Evolutionary conservation across 176 grass and related monocot genomes (phyloP), one percentile per base, ranked within the genome.

Genomic region (Areca catechu): DNA sequence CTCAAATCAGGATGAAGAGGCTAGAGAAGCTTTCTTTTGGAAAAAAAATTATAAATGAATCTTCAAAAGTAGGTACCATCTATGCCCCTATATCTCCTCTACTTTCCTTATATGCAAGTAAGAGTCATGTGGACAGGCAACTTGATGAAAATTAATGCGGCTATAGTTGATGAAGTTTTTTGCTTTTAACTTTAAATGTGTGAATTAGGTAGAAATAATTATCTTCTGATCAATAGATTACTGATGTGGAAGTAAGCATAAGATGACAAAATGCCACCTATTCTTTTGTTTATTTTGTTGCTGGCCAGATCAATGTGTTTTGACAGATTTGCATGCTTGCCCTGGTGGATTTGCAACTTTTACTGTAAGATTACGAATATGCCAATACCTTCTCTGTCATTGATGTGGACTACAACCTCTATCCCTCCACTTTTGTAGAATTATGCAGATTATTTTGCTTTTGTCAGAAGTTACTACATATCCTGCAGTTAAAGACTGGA

Each of bases 121-220:
- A 12, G 12, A 37, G 1, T 37, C 34, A 37, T 37, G 34, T 14
- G 34, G 34, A 43, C 34, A 43, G 7, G 7, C 7, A 43, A 43
- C 10, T 12, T 14, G 34, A 12, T 43, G 34, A 43, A 60, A 18
- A 60, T n/a, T 60, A 60, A 30, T 60, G 25, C 29, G 5, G 56
- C 25, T 60, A 34, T 37, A 60, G 24, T 60, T 60, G 25, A 25
- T 60, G 15, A 60, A 15, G 37, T 27, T 60, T 29, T 29, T 29
- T 29, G 1, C 27, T 29, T 60, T 23, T 34, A 60, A 4, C 19
- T 60, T 60, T n/a, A 37, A 60, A 19, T 19, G 14, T 60, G 16
- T 9, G 23, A 60, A 60, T 60, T 60, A 60, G 25, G 57, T 29
- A 34, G 24, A 60, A 60, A 17, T 37, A 60, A 60, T 29, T 34